Percentiles rank a stretch among this genome's conserved stretches.
Evolutionary conservation across 306 rosid genomes (phyloP).

Genomic region (Alnus rubra): DNA sequence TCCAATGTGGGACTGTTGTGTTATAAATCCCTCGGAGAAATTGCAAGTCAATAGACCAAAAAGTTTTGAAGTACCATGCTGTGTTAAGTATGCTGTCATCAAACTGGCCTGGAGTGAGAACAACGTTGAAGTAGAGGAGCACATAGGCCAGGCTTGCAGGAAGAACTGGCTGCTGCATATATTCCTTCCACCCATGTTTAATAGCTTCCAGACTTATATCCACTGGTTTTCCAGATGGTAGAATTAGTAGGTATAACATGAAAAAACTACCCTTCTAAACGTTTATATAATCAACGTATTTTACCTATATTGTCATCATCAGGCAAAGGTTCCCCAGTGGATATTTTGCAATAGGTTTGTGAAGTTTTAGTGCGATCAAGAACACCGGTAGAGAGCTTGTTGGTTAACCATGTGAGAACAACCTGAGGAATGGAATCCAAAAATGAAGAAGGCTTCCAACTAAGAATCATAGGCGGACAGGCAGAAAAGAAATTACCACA

Average conservation of each 20-base stretch:
- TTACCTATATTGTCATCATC: slow-evolving; percentile 58
- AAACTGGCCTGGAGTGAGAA: slow-evolving; percentile 94
- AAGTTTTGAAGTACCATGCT: slow-evolving; percentile 60
- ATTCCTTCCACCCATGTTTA: slow-evolving; percentile 92
- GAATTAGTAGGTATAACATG: slow-evolving; percentile 25
- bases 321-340: slow-evolving; percentile 43
- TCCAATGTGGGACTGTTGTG: no score
- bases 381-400: slow-evolving; percentile 91
- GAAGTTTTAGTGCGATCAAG: slow-evolving; percentile 83
- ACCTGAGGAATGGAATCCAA: slow-evolving; percentile 47
- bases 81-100: slow-evolving; percentile 94
- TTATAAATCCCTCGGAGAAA: neutral
- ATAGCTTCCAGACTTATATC: slow-evolving; percentile 75
- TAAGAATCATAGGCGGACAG: slow-evolving; percentile 22
- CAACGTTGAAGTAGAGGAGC: slow-evolving; percentile 80
- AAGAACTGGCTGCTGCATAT: slow-evolving; percentile 86
- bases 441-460: slow-evolving; percentile 25
- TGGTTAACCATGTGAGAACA: slow-evolving; percentile 67
- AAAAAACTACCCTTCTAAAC: neutral
- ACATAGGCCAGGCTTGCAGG: slow-evolving; percentile 96
- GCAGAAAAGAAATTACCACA: slow-evolving; percentile 56
- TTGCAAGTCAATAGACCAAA: neutral
- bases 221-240: slow-evolving; percentile 51
- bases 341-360: slow-evolving; percentile 55
- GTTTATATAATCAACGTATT: slow-evolving; percentile 16